Base-by-base conservation (phyloP, 169 alveolate species). In the Eimeria acervulina region DNA sequence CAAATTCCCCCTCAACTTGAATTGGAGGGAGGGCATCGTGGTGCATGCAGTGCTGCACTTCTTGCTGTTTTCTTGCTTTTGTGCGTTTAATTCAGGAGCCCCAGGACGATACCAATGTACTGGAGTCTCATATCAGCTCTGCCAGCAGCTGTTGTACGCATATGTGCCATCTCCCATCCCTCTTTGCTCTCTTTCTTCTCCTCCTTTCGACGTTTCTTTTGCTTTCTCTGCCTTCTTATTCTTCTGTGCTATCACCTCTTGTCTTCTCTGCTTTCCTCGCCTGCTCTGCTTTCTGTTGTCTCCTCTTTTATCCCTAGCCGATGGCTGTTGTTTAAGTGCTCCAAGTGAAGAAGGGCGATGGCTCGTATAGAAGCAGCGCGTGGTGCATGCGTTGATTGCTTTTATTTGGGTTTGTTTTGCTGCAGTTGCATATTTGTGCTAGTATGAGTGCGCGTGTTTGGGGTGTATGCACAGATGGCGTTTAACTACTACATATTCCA, bases 21-120 rank as follows among this genome's bases (percentile, higher is more conserved):
- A 51, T 51, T 12, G 7, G 15, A 0, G 59, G 59, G 1, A n/a
- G 28, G 28, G 8, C 68, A 59, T 21, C 68, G 19, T 59, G 8
- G 6, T 59, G 68, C 68, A 21, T n/a, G 36, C 17, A n/a, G 15
- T 6, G 8, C 74, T n/a, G 36, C 17, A n/a, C 2, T 6, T 3
- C 74, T 0, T 38, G 15, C 10, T n/a, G 17, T 63, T 6, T 63
- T 23, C 26, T 2, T 63, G 40, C 38, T 0, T n/a, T 6, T 63
- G n/a, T n/a, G n/a, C n/a, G n/a, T 21, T n/a, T 72, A 7, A 26
- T n/a, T 42, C 40, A 92, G 96, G 74, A 47, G 40, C 92, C 96
- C 96, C 33, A 92, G 83, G 87, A 92, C 96, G 47, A 33, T 92
- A 19, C 96, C 96, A 23, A 92, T 92, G 96, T 92, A 92, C 85